Conservation (phyloP, 768 basidiomycete species). For the Mrakia frigida region DNA sequence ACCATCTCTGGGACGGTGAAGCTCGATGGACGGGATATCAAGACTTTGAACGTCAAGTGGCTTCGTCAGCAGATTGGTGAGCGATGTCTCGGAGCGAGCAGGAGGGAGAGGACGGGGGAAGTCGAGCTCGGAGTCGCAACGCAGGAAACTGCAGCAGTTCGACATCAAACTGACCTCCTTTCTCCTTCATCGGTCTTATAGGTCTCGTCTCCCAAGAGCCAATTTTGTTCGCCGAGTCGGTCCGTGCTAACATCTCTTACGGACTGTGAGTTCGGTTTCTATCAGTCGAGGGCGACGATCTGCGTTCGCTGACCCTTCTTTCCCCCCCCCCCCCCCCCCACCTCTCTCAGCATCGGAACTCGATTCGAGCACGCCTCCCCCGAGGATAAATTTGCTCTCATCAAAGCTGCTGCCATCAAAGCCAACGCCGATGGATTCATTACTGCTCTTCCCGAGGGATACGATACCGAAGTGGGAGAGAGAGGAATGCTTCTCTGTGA, state of each 20-base stretch:
- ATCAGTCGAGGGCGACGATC: too few relatives aligned
- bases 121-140: too few relatives aligned
- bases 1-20: constrained; percentile 62
- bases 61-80: constrained; percentile 77
- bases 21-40: constrained; percentile 69
- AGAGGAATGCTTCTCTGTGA: constrained; percentile 68
- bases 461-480: constrained; percentile 84
- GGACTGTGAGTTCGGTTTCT: constrained; percentile 61
- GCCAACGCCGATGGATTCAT: constrained; percentile 89
- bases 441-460: constrained; percentile 69
- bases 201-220: constrained; percentile 81
- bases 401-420: constrained; percentile 81
- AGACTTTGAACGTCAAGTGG: constrained; percentile 76
- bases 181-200: constrained; percentile 12
- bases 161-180: background rate
- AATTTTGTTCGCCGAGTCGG: constrained; percentile 74
- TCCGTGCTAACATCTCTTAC: constrained; percentile 74
- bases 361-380: constrained; percentile 61
- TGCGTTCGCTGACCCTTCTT: too few relatives aligned
- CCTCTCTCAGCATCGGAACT: constrained; percentile 64
- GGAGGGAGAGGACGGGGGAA: too few relatives aligned
- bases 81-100: too few relatives aligned
- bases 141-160: too few relatives aligned
- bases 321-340: too few relatives aligned
- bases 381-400: constrained; percentile 67